Percentiles rank a stretch among this genome's conserved stretches.
phyloP scores from a whole-genome alignment of 2,329 filamentous ascomycete genomes.

The Microsporum audouinii region DNA sequence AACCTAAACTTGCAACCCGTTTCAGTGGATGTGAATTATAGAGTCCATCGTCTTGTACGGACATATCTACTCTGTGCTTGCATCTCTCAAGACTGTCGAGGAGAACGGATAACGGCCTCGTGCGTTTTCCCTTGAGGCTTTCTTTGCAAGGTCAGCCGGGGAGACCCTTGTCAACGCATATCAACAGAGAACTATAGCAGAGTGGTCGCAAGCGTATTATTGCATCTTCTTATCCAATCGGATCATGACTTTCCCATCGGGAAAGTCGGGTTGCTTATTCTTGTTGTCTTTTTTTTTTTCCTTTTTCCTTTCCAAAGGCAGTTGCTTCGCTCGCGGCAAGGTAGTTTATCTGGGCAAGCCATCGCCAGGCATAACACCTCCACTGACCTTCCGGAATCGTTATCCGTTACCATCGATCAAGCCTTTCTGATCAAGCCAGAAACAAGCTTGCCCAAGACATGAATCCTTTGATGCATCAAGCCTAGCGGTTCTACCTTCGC shows the following conservation, averaged over 20 bases:
- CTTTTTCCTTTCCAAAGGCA: not conserved
- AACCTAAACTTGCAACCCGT: not conserved
- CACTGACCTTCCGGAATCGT: slow-evolving; percentile 2
- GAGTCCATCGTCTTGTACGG: not conserved
- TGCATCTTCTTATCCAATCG: not conserved
- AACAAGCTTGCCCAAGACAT: not conserved
- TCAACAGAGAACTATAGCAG: not conserved
- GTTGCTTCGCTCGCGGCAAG: not conserved
- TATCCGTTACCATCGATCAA: not conserved
- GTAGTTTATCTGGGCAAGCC: not conserved
- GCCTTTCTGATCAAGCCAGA: not conserved
- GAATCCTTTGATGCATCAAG: slow-evolving; percentile 2
- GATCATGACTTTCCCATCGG: not conserved
- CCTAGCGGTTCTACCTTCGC: not conserved
- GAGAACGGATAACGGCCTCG: not conserved
- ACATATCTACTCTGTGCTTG: not conserved
- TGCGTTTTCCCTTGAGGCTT: not conserved
- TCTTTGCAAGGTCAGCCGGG: not conserved
- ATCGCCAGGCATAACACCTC: not conserved
- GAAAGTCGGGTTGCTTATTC: not conserved
- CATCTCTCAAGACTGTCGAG: not conserved
- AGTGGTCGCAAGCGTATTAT: not conserved
- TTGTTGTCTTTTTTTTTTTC: not conserved
- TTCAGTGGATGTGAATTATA: not conserved
- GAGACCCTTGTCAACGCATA: not conserved